Base-by-base conservation (phyloP, 2,329 filamentous ascomycete species). In the Trichophyton schoenleinii region DNA sequence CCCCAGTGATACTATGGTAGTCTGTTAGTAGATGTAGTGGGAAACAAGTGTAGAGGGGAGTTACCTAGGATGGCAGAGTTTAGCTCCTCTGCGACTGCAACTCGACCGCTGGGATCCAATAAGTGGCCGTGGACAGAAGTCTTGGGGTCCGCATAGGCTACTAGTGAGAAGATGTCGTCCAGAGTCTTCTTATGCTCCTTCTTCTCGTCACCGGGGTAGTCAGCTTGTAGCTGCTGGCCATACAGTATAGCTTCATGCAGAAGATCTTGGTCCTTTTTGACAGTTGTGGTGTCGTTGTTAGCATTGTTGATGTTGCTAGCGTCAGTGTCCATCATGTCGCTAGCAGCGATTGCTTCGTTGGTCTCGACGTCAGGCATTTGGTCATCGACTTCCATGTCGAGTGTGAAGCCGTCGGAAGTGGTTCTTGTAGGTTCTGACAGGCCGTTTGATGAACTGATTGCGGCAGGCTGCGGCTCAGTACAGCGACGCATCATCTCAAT, bases 41-140 rank as follows among this genome's bases (percentile, higher is more conserved):
- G 15, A 60, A 55, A 57, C 38, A 28, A 18, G 20, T 22, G 70
- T 67, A 59, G 68, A 22, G 46, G 62, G 62, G 9, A 85, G 77
- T 44, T 78, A 95, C 91, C 85, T 63, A 99, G 74, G 68, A 99
- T 96, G 55, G 90, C 91, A 63, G 89, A 89, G 73, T 97, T 97
- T 61, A 99, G 79, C 73, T 96, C 91, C 76, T 99, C 94, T 7
- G 91, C 91, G 46, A 97, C 89, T 18, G 84, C 80, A 18, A 86
- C 83, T 49, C 94, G 80, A 1, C 89, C 90, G 59, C 82, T 83
- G 44, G 82, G 80, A 68, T 95, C 89, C 62, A 99, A 78, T 63
- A 96, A 77, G 69, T 89, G 87, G 15, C 87, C 86, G 62, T 96
- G 82, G 63, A 87, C 83, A 64, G 88, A 89, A 66, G 86, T 84